Base-by-base conservation (phyloP, 2,329 filamentous ascomycete species). In the Scortechinia acanthostroma region DNA sequence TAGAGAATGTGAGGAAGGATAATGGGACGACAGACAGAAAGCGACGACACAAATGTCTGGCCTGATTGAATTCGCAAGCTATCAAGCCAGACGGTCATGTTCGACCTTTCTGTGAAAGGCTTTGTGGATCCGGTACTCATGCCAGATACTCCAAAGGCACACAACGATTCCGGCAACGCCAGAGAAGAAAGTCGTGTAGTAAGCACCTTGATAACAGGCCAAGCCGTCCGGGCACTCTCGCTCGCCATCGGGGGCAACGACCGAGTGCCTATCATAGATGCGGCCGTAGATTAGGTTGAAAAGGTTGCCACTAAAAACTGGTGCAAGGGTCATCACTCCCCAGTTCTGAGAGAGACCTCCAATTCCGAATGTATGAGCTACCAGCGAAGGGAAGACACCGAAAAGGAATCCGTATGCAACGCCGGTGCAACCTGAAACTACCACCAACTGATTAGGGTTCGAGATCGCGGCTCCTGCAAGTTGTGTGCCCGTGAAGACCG, bases 351-450 rank as follows among this genome's bases (percentile, higher is more conserved):
- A 90, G 42, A 98, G 72, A 1, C 91, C 91, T 49, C 84, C 77
- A 21, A 96, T 86, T 4, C 93, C 93, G 60, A 98, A 98, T 0
- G 86, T 84, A 59, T 97, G 91, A 4, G 91, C 89, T 6, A 88
- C 78, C 16, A 97, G 80, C 13, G 90, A 91, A 0, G 93, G 93
- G 62, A 88, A 95, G 17, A 95, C 91, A 23, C 93, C 93, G 53
- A 97, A 97, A 0, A 97, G 73, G 51, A 95, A 88, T 2, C 93
- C 93, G 60, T 98, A 98, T 1, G 83, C 91, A 1, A 97, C 70
- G 0, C 93, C 93, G 0, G 87, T 95, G 19, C 95, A 74, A 1
- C 82, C 78, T 0, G 91, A 96, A 16, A 97, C 83, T 21, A 89
- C 64, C 51, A 81, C 82, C 1, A 97, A 77, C 33, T 81, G 69